phyloP scores from a whole-genome alignment of 2,329 filamentous ascomycete species.

The Pseudogymnoascus pannorum region DNA sequence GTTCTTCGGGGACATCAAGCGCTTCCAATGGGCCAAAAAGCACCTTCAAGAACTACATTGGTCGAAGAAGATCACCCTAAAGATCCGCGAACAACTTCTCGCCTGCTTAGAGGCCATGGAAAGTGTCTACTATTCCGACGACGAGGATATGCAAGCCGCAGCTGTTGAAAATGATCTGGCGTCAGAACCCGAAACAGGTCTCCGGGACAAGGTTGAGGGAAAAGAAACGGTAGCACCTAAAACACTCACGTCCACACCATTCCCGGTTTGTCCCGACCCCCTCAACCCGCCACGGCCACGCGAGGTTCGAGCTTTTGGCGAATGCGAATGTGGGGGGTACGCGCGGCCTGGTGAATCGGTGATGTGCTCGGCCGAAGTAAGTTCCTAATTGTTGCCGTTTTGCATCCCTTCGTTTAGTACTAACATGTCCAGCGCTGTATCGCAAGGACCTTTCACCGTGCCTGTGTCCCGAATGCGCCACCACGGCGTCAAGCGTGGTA shows the following conservation, averaged over 20 bases:
- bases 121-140: background rate
- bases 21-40: background rate
- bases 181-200: background rate
- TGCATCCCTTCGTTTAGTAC: background rate
- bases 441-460: background rate
- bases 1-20: background rate
- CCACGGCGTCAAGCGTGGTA: background rate
- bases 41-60: background rate
- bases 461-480: background rate
- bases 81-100: background rate
- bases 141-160: background rate
- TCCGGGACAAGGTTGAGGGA: background rate
- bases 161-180: background rate
- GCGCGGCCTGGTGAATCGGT: background rate
- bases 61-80: background rate
- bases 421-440: background rate
- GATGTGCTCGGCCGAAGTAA: background rate
- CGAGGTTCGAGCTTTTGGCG: background rate
- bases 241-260: background rate
- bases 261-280: background rate
- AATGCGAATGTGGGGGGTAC: background rate
- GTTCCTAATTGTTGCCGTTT: background rate
- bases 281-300: background rate
- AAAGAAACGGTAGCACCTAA: background rate
- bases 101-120: background rate